Evolutionary conservation across 495 filamentous ascomycete species (phyloP), one percentile per base, ranked within the genome.

Genomic region (Neurospora sp.): DNA sequence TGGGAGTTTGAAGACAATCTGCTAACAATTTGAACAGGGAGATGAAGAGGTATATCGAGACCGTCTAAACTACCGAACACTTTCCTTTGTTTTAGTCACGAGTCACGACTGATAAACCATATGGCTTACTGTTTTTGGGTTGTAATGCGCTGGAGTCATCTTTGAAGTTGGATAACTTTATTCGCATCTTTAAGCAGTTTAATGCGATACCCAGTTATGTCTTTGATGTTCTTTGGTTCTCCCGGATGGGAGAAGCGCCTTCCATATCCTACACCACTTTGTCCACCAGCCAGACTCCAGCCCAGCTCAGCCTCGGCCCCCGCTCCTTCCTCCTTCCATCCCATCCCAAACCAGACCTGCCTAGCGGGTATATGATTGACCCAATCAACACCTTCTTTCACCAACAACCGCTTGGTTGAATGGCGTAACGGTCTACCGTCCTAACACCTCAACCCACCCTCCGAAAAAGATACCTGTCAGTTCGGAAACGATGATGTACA

Each of bases 41-140:
- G 78, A 81, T 94, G 69, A 89, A 83, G 79, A 80, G 92, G 71
- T 93, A 93, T 77, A 90, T 93, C 66, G 92, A 94, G 81, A 92
- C 87, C 5, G 90, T 94, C 14, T 93, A 77, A 72, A 8, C 18
- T 0, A 23, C 4, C 2, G 27, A 35, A 18, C 12, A 0, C 14
- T 62, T 62, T 62, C 54, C 27, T 66, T 66, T 35, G 27, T 66
- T 66, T 18, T 18, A 37, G 23, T 9, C 54, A 66, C 4, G 27
- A 9, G 2, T 37, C 7, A 66, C 6, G 27, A 35, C 27, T 35
- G 14, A 31, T 66, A 11, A 7, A 6, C 11, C 14, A 3, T 7
- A 1, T 5, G 20, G 23, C 54, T 66, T 66, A 18, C 14, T 18
- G 27, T 66, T 66, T 14, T 8, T 8, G 54, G 54, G 31, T 9